phyloP scores from a whole-genome alignment of 345 rosid genomes.

The Eucalyptus shirleyi region DNA sequence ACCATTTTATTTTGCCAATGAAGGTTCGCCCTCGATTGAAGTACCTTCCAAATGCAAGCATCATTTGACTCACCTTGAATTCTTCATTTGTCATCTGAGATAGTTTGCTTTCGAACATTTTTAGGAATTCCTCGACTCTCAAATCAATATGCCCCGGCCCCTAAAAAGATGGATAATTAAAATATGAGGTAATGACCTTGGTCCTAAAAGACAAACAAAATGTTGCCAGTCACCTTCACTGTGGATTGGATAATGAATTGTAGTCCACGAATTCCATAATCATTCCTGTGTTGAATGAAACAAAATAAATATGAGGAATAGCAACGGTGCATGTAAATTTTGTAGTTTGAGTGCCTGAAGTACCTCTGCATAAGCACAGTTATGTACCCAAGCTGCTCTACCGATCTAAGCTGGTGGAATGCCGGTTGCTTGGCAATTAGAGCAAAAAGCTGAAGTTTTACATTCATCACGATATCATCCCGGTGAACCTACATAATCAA shows the following conservation, averaged over 20 bases:
- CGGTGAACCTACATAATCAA: constrained; percentile 46
- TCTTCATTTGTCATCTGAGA: constrained; percentile 65
- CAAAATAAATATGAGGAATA: not conserved
- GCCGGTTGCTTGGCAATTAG: constrained; percentile 80
- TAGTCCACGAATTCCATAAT: constrained; percentile 62
- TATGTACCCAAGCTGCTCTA: constrained; percentile 93
- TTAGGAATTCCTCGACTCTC: constrained; percentile 70
- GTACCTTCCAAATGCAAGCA: not conserved
- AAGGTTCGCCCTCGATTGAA: not conserved
- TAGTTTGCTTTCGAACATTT: constrained; percentile 53
- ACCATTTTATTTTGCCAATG: not conserved
- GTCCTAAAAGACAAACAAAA: not conserved
- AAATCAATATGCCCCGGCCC: constrained; percentile 71
- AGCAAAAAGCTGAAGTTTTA: constrained; percentile 71
- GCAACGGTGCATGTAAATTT: not conserved
- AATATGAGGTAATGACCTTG: not conserved
- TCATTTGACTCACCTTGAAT: constrained; percentile 46
- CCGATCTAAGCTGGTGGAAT: constrained; percentile 94
- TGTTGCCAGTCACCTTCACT: constrained; percentile 34
- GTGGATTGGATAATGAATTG: constrained; percentile 86
- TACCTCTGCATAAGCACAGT: constrained; percentile 70
- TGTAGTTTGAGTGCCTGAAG: not conserved
- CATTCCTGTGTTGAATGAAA: constrained; percentile 32
- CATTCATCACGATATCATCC: constrained; percentile 70
- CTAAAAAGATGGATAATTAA: constrained; percentile 10